Conservation (phyloP, 1,139 yeast genomes). For the Geotrichum cucujoidarum region DNA sequence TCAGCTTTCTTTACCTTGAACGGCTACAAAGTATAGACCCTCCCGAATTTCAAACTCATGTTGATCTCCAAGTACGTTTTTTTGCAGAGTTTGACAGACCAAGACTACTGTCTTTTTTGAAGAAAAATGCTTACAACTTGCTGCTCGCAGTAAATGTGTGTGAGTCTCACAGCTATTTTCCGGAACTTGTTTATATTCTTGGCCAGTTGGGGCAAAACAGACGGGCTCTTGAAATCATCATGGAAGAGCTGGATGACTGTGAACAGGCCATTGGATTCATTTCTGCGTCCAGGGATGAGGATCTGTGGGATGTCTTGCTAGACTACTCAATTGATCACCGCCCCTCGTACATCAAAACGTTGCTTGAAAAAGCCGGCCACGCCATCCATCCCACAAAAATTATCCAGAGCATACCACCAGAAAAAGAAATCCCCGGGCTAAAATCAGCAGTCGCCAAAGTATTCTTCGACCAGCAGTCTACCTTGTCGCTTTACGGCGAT, state of each 20-base stretch:
- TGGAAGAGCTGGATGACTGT: constrained; percentile 73
- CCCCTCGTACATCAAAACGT: constrained; percentile 68
- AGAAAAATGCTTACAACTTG: constrained; percentile 56
- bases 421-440: constrained; percentile 60
- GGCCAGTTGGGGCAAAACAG: constrained; percentile 78
- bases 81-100: constrained; percentile 56
- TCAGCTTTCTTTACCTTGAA: constrained; percentile 57
- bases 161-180: constrained; percentile 46
- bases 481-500: constrained; percentile 51
- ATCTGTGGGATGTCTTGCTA: constrained; percentile 72
- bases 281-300: constrained; percentile 60
- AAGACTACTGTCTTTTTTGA: constrained; percentile 53
- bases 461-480: constrained; percentile 59
- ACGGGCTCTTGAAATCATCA: constrained; percentile 68
- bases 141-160: constrained; percentile 64
- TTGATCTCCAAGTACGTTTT: constrained; percentile 59
- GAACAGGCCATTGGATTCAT: constrained; percentile 77
- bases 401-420: constrained; percentile 56
- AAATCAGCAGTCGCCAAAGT: constrained; percentile 58
- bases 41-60: constrained; percentile 49
- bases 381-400: constrained; percentile 66
- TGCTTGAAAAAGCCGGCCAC: constrained; percentile 45
- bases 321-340: constrained; percentile 65
- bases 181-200: constrained; percentile 73
- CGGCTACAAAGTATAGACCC: constrained; percentile 53